These are phyloP conservation scores for Calonectria hawksworthii DNA, from an alignment of 2,329 filamentous ascomycete species.

Conservation along the genomic window DNA sequence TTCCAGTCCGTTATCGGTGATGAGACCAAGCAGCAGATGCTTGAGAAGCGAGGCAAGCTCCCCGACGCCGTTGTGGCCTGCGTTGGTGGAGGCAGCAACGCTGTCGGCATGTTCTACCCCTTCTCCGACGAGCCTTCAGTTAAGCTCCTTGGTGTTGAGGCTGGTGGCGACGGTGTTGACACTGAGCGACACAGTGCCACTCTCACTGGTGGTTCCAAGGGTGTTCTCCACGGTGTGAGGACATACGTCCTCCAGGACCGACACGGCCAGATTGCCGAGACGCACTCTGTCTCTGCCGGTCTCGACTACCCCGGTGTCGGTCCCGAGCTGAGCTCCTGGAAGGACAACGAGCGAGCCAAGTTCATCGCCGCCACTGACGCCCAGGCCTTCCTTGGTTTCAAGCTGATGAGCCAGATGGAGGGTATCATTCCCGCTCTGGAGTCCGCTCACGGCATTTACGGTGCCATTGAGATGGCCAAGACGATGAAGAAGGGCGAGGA, in stretches of 20 bases:
- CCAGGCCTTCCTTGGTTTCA: constrained; percentile 90
- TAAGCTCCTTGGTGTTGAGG: constrained; percentile 93
- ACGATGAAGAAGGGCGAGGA: constrained; percentile 91
- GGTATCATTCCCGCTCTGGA: constrained; percentile 98
- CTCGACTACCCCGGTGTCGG: constrained; percentile 98
- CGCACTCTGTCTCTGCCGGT: constrained; percentile 95
- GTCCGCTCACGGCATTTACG: constrained; percentile 92
- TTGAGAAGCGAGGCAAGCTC: constrained; percentile 85
- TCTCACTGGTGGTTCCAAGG: constrained; percentile 86
- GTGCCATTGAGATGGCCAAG: constrained; percentile 91
- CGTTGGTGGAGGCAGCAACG: constrained; percentile 95
- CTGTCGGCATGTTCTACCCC: constrained; percentile 97
- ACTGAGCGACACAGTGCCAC: constrained; percentile 90
- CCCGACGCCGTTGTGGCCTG: constrained; percentile 97
- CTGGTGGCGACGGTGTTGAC: constrained; percentile 92
- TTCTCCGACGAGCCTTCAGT: constrained; percentile 89
- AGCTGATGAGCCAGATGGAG: constrained; percentile 86
- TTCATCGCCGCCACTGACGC: constrained; percentile 95
- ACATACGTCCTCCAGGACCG: constrained; percentile 96
- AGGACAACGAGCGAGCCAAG: constrained; percentile 87
- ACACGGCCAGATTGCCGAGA: constrained; percentile 94
- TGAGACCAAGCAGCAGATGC: constrained; percentile 95
- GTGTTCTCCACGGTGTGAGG: constrained; percentile 94
- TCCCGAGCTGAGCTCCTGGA: constrained; percentile 93
- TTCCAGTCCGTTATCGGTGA: constrained; percentile 98